Evolutionary conservation across 768 basidiomycete species (phyloP).

Genomic region (Lactarius pseudohatsudake): DNA sequence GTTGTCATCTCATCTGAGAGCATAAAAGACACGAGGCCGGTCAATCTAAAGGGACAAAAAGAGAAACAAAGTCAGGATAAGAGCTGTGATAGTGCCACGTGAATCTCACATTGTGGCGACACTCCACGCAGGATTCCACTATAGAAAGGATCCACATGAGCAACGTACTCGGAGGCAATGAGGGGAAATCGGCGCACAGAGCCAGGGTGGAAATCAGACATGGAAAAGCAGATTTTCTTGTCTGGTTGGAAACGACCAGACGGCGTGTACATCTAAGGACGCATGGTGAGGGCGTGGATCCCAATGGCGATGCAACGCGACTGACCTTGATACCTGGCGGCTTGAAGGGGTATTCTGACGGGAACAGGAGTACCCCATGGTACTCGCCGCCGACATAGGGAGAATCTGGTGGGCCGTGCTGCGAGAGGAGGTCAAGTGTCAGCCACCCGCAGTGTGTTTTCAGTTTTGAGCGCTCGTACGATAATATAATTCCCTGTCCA

Average conservation of each 20-base stretch:
- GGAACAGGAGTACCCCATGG: conserved; percentile 89
- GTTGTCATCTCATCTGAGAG: conserved; percentile 96
- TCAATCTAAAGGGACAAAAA: conserved; percentile 55
- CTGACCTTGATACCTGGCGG: conserved; percentile 93
- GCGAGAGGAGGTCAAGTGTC: conserved; percentile 24
- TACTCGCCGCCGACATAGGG: conserved; percentile 92
- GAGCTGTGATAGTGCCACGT: conserved; percentile 10
- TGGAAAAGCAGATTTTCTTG: conserved; percentile 96
- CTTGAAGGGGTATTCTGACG: conserved; percentile 94
- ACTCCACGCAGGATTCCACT: conserved; percentile 98
- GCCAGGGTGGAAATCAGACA: conserved; percentile 94
- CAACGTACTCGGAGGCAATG: background rate
- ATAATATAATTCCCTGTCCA: conserved; percentile 90
- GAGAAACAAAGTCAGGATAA: conserved; percentile 25
- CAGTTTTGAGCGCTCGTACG: conserved; percentile 45
- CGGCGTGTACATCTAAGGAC: conserved; percentile 79
- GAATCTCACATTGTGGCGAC: conserved; percentile 83
- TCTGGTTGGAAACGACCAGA: conserved; percentile 89
- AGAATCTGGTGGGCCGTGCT: conserved; percentile 94
- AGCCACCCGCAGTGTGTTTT: conserved; percentile 1
- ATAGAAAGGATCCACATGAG: conserved; percentile 9
- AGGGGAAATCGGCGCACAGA: conserved; percentile 51
- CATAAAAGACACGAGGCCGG: conserved; percentile 94
- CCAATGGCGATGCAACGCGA: conserved; percentile 11
- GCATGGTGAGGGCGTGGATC: conserved; percentile 13